phyloP scores from a whole-genome alignment of 257 asterid genomes.

The Verbascum thapsus region DNA sequence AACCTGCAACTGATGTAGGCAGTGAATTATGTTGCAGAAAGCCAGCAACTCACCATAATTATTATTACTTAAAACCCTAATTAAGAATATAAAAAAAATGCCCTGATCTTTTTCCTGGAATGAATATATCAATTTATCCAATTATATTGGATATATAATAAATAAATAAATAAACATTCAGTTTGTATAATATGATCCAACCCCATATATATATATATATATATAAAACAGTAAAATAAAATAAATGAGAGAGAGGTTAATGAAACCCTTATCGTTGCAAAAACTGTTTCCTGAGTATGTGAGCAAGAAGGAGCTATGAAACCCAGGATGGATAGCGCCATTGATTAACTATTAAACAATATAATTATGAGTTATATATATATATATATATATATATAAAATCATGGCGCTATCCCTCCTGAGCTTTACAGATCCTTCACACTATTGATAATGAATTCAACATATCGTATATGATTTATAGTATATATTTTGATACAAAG shows the following conservation, averaged over 20 bases:
- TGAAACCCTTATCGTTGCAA: not conserved
- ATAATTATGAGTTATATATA: not conserved
- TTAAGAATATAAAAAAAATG: no score
- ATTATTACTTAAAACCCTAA: no score
- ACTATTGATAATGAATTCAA: slow-evolving; percentile 21
- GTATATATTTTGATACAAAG: no score
- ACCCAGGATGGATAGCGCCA: slow-evolving; percentile 98
- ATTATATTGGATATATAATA: no score
- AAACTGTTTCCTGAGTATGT: not conserved
- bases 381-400: no score
- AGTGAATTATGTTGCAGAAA: no score
- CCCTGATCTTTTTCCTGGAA: no score
- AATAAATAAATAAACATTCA: not conserved
- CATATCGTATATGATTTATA: no score
- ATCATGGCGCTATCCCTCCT: slow-evolving; percentile 93
- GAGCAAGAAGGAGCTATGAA: slow-evolving; percentile 66
- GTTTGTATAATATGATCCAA: not conserved
- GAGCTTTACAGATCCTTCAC: slow-evolving; percentile 75
- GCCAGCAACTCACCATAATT: no score
- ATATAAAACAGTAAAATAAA: not conserved
- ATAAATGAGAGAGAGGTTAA: not conserved
- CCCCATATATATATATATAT: no score
- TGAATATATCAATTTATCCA: no score
- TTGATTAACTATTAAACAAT: not conserved
- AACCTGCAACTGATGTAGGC: no score